Percentiles rank a stretch among this genome's conserved stretches.
Evolutionary conservation across 495 filamentous ascomycete species (phyloP).

Genomic region (Penicillium riverlandense): DNA sequence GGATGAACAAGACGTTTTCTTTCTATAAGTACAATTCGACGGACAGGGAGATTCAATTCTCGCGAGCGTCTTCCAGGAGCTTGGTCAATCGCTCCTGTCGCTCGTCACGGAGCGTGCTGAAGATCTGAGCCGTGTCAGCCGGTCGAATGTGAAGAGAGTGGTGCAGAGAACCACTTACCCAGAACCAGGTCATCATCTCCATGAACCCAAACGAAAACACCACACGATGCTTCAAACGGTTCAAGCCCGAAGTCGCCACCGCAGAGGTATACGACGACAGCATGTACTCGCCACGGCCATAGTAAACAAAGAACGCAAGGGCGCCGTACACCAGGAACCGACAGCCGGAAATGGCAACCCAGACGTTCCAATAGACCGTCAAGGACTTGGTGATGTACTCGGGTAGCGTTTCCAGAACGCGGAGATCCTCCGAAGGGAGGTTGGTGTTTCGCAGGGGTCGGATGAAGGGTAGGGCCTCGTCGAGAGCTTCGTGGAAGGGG

Average conservation of each 20-base stretch:
- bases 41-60: constrained; percentile 2
- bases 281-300: constrained; percentile 38
- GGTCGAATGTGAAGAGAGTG: neutral
- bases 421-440: constrained; percentile 21
- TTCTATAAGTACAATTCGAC: constrained; percentile 7
- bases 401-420: constrained; percentile 30
- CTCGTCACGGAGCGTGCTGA: constrained; percentile 36
- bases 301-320: constrained; percentile 63
- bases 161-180: constrained; percentile 43
- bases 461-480: constrained; percentile 23
- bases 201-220: constrained; percentile 80
- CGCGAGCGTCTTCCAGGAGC: constrained; percentile 26
- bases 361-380: constrained; percentile 60
- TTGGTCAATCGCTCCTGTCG: constrained; percentile 32
- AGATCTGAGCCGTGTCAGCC: constrained; percentile 37
- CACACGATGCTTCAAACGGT: constrained; percentile 66
- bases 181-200: constrained; percentile 84
- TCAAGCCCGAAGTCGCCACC: constrained; percentile 27
- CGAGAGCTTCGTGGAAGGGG: constrained; percentile 34
- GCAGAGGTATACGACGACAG: constrained; percentile 22
- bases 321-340: constrained; percentile 59
- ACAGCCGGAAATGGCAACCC: constrained; percentile 62
- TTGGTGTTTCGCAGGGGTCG: constrained; percentile 20
- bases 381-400: constrained; percentile 22
- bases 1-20: neutral